A percentile compares a stretch with the other conserved stretches of the same genome.
These are phyloP conservation scores for Ampelomyces quisqualis DNA, from an alignment of 2,329 filamentous ascomycete genomes.

Conservation along the genomic window DNA sequence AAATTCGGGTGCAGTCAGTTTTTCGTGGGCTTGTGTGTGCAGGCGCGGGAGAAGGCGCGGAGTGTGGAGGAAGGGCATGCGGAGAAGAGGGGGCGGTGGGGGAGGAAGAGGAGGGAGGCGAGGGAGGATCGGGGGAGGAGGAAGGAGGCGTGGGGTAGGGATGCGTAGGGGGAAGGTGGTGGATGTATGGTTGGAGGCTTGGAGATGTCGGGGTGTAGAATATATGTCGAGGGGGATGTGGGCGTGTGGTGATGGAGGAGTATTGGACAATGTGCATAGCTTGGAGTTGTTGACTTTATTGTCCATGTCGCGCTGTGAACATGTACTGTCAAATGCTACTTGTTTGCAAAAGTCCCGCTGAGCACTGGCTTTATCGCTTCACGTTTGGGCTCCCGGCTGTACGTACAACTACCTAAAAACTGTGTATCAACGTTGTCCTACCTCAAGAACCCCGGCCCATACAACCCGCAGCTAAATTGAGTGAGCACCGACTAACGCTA, in stretches of 20 bases:
- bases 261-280: background rate
- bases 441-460: too few species aligned
- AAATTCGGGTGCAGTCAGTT: conserved; percentile 64
- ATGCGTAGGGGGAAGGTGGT: conserved; percentile 44
- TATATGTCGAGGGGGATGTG: conserved; percentile 59
- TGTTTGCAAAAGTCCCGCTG: too few species aligned
- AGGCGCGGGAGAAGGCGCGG: conserved; percentile 45
- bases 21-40: conserved; percentile 62
- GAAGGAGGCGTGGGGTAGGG: conserved; percentile 61
- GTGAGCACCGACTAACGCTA: background rate
- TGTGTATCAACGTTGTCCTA: too few species aligned
- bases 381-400: too few species aligned
- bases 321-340: too few species aligned
- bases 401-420: too few species aligned
- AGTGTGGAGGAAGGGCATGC: conserved; percentile 52
- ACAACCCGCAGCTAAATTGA: too few species aligned
- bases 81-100: conserved; percentile 61
- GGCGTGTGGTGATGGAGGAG: background rate
- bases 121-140: conserved; percentile 62
- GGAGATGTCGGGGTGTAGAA: background rate
- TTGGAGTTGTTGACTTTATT: too few species aligned
- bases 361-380: too few species aligned
- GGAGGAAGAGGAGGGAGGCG: conserved; percentile 58
- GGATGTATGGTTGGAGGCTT: background rate
- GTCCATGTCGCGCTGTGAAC: too few species aligned